phyloP scores from a whole-genome alignment of 179 eudicot species.

The Actinidia chinensis region DNA sequence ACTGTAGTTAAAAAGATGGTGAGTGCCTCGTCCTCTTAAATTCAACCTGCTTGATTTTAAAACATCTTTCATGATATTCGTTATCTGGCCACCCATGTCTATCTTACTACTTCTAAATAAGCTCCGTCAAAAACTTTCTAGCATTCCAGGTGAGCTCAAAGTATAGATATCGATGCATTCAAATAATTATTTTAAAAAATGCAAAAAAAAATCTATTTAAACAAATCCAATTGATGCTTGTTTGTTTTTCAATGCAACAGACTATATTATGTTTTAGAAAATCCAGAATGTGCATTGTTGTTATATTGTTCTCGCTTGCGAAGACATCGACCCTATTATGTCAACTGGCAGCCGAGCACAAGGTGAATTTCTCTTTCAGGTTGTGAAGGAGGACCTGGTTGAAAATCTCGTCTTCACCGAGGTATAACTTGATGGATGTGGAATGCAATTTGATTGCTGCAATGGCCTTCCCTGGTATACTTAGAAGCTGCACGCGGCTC shows the following conservation, averaged over 20 bases:
- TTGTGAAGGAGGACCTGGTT: not conserved
- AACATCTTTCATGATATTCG: not conserved
- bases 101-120: not conserved
- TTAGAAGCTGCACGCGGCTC: not conserved
- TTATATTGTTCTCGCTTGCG: not conserved
- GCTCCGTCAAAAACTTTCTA: not conserved
- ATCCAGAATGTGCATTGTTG: not conserved
- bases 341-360: not conserved
- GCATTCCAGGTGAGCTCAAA: not conserved
- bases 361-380: not conserved
- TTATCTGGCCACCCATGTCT: not conserved
- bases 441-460: not conserved
- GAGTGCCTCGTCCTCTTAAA: not conserved
- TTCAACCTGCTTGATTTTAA: not conserved
- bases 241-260: not conserved
- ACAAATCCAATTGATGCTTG: too few relatives aligned
- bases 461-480: not conserved
- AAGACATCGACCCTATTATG: not conserved
- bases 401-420: not conserved
- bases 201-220: too few relatives aligned
- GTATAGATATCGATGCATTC: not conserved
- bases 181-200: not conserved
- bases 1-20: conserved; percentile 19
- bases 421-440: not conserved
- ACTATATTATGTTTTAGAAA: not conserved